Evolutionary conservation across 495 filamentous ascomycete species (phyloP), one percentile per base, ranked within the genome.

Genomic region (Daldinia childiae): DNA sequence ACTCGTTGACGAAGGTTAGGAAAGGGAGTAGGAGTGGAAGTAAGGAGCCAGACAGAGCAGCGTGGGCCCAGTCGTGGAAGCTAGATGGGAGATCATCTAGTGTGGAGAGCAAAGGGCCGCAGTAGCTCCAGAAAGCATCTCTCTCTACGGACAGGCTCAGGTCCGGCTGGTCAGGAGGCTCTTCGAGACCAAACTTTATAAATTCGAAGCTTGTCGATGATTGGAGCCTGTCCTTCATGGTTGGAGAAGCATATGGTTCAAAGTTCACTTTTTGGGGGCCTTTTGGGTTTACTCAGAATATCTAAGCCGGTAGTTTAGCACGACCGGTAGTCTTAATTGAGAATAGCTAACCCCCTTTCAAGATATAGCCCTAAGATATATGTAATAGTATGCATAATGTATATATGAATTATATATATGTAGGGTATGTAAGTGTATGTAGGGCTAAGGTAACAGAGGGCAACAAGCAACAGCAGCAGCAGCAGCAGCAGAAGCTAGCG

Each of bases 111-210:
- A 75, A 54, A 11, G 75, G 73, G n/a, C 75, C 75, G 64, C 73
- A 73, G 62, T 77, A 77, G 59, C 73, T 77, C 75, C 75, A 77
- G 62, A 77, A 77, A 8, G 73, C 67, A 34, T 68, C 68, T 17
- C 62, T 67, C 24, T 67, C 64, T 6, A 77, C 75, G 52, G 50
- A 61, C 29, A 76, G 45, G 19, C 21, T 64, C 21, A 32, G 15
- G 27, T 66, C 56, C 14, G 34, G n/a, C 8, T 57, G 29, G 54
- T 57, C 21, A 4, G 61, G 6, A 9, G 45, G 19, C 7, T 60
- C 56, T 15, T 43, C 24, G 6, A 32, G 27, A 21, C 34, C 27
- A 36, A 69, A 77, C 11, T 64, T 57, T 41, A 75, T 71, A 27
- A 77, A 72, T 39, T 74, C 62, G 52, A 77, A 75, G 59, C 75